phyloP scores from a whole-genome alignment of 2,329 filamentous ascomycete genomes.

The Ophiocordyceps camponoti-leonardi region DNA sequence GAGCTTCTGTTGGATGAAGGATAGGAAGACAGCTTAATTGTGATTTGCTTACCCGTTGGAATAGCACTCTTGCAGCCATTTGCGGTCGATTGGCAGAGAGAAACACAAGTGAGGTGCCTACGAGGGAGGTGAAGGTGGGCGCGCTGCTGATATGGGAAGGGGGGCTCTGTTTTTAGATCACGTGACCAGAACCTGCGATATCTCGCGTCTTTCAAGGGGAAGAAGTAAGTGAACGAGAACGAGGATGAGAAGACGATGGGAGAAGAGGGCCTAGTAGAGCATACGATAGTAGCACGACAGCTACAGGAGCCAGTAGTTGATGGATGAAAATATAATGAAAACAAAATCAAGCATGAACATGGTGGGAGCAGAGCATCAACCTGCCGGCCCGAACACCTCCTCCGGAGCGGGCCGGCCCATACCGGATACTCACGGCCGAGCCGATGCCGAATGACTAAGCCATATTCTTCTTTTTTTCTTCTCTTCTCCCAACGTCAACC shows the following conservation, averaged over 20 bases:
- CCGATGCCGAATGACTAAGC: not conserved
- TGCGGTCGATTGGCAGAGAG: conserved; percentile 25
- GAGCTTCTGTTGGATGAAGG: not conserved
- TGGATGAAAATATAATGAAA: too few relatives aligned
- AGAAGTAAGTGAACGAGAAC: too few relatives aligned
- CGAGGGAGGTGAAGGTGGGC: not conserved
- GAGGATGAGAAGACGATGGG: too few relatives aligned
- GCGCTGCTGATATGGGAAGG: not conserved
- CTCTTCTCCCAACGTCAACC: not conserved
- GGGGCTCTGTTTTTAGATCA: not conserved
- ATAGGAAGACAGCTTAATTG: not conserved
- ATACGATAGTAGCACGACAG: too few relatives aligned
- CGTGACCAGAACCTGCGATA: too few relatives aligned
- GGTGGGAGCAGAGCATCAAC: too few relatives aligned
- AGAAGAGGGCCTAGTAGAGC: too few relatives aligned
- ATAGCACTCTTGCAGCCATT: conserved; percentile 43
- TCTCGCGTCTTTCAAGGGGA: too few relatives aligned
- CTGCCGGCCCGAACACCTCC: not conserved
- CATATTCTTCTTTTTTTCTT: not conserved
- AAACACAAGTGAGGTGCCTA: conserved; percentile 2
- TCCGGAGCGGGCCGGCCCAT: not conserved
- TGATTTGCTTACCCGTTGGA: conserved; percentile 30
- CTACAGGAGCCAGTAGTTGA: too few relatives aligned
- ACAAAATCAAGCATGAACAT: too few relatives aligned
- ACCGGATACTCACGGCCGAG: too few relatives aligned